phyloP scores from a whole-genome alignment of 352 stramenopile species.

The Poterioochromonas sp. region DNA sequence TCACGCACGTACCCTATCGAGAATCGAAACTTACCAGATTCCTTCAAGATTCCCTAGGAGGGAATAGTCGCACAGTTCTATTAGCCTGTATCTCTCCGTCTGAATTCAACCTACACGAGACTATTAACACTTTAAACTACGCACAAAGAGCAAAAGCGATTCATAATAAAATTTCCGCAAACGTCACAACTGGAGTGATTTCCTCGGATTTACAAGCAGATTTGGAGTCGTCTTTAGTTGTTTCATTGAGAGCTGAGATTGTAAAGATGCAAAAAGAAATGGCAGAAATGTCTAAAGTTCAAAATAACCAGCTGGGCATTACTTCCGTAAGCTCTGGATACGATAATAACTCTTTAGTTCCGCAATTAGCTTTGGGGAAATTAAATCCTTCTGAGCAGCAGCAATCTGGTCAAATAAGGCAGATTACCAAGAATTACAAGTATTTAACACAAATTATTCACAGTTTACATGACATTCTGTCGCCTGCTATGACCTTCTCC shows the following conservation, averaged over 20 bases:
- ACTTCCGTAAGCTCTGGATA: neutral
- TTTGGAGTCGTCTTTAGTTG: constrained; percentile 11
- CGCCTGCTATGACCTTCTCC: neutral
- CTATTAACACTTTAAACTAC: constrained; percentile 81
- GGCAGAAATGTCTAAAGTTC: neutral
- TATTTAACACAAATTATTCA: neutral
- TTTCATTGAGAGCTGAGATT: constrained; percentile 5
- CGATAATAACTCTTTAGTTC: neutral
- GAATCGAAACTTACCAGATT: constrained; percentile 78
- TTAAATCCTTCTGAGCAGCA: neutral
- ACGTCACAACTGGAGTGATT: constrained; percentile 45
- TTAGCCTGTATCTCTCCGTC: constrained; percentile 78
- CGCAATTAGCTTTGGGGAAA: neutral
- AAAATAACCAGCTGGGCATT: neutral
- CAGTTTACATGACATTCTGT: neutral
- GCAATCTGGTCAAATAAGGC: neutral
- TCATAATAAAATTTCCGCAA: constrained; percentile 77
- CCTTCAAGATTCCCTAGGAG: constrained; percentile 72
- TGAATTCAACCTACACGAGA: constrained; percentile 84
- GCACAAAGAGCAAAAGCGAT: constrained; percentile 74
- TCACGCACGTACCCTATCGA: constrained; percentile 74
- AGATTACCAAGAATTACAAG: too few relatives aligned
- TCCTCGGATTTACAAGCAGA: neutral
- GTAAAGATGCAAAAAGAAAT: constrained; percentile 12
- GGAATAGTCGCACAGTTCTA: constrained; percentile 85